A percentile compares a stretch with the other conserved stretches of the same genome.
Evolutionary conservation across 2,329 filamentous ascomycete genomes (phyloP).

Genomic region (Sphaerulina musiva): DNA sequence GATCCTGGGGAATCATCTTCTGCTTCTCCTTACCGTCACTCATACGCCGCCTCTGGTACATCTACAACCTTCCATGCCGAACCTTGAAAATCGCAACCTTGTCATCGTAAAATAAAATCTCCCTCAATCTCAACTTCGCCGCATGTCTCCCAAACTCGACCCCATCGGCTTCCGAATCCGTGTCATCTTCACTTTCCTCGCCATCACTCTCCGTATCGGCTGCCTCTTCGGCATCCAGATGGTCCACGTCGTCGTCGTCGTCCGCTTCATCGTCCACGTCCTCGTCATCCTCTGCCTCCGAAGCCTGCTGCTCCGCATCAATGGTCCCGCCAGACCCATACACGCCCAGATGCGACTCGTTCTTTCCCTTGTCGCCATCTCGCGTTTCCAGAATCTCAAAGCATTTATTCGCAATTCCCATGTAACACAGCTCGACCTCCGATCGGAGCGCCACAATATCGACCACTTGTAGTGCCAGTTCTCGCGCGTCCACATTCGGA

Average conservation of each 20-base stretch:
- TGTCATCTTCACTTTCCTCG: conserved; percentile 12
- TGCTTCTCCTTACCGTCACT: too few relatives aligned
- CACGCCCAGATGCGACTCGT: conserved; percentile 37
- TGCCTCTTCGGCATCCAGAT: conserved; percentile 39
- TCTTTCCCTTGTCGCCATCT: conserved; percentile 39
- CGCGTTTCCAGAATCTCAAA: conserved; percentile 68
- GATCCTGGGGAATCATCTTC: too few relatives aligned
- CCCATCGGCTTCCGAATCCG: conserved; percentile 11
- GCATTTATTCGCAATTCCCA: conserved; percentile 70
- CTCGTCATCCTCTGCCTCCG: conserved; percentile 45
- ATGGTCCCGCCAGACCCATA: conserved; percentile 33
- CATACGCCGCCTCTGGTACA: too few relatives aligned
- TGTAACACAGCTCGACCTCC: conserved; percentile 69
- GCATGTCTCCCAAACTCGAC: conserved; percentile 13
- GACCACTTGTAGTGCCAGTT: conserved; percentile 68
- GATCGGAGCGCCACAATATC: conserved; percentile 71
- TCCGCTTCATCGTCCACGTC: conserved; percentile 47
- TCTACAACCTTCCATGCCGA: conserved; percentile 51
- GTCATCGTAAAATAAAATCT: conserved; percentile 81
- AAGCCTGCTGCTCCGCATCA: conserved; percentile 43
- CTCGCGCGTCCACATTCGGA: conserved; percentile 53
- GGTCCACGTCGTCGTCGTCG: conserved; percentile 46
- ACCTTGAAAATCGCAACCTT: conserved; percentile 75
- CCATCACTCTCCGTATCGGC: conserved; percentile 36
- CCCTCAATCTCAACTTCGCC: conserved; percentile 56